Percentiles rank a stretch among this genome's conserved stretches.
Conservation (phyloP, 2,329 filamentous ascomycete species). For the Phaeosphaeria sp. region DNA sequence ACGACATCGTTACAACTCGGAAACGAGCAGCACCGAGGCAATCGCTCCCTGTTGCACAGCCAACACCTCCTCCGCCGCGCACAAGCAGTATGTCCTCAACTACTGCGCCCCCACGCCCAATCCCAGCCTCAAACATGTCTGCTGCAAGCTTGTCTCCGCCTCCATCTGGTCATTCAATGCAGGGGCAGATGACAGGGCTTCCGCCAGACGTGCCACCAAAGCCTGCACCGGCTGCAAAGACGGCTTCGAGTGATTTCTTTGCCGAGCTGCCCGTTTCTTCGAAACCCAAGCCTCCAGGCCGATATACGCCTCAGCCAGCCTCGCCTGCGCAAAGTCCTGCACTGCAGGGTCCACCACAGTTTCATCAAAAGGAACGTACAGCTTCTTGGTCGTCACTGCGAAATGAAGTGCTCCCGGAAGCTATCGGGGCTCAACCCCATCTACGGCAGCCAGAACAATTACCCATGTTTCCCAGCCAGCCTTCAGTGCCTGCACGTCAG, state of each 20-base stretch:
- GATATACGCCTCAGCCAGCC: conserved; percentile 47
- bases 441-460: conserved; percentile 52
- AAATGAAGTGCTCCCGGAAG: conserved; percentile 42
- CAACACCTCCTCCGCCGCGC: conserved; percentile 62
- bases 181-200: conserved; percentile 38
- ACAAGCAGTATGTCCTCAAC: conserved; percentile 63
- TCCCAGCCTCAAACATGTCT: conserved; percentile 41
- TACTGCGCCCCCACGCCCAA: conserved; percentile 23
- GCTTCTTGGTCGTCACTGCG: conserved; percentile 44
- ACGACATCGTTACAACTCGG: conserved; percentile 78
- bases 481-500: conserved; percentile 36
- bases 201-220: conserved; percentile 30
- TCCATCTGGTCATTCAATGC: conserved; percentile 47
- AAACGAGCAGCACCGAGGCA: conserved; percentile 56
- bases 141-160: conserved; percentile 49
- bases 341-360: conserved; percentile 28
- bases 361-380: conserved; percentile 42
- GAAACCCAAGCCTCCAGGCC: conserved; percentile 49
- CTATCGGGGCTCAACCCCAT: conserved; percentile 33
- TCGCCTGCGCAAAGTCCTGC: conserved; percentile 31
- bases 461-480: conserved; percentile 44
- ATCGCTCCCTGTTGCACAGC: conserved; percentile 42
- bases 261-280: conserved; percentile 55
- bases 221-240: conserved; percentile 34
- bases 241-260: conserved; percentile 53